A percentile compares a stretch with the other conserved stretches of the same genome.
phyloP scores from a whole-genome alignment of 345 rosid species.

The Syzygium aromaticum region DNA sequence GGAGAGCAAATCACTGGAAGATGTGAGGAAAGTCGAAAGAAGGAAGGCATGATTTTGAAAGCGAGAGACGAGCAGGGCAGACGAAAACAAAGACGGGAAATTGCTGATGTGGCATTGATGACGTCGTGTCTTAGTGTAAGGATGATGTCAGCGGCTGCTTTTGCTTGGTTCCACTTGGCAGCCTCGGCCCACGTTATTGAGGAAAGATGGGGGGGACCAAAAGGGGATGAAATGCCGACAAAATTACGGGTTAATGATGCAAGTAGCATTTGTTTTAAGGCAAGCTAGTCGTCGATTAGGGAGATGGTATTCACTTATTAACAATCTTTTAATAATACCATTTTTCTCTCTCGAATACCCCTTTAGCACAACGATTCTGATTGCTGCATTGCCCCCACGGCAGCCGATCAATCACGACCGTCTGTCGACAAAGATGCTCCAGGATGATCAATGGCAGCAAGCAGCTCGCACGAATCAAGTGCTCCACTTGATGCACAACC shows the following conservation, averaged over 20 bases:
- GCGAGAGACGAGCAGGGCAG: not conserved
- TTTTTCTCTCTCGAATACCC: not conserved
- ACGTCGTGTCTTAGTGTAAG: not conserved
- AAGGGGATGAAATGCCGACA: too few relatives aligned
- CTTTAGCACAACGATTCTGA: not conserved
- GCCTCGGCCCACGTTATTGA: not conserved
- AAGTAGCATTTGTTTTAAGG: not conserved
- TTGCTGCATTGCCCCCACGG: accelerated
- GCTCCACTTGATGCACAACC: not conserved
- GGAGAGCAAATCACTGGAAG: slow-evolving; percentile 26
- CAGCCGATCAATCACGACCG: accelerated
- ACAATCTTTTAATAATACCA: not conserved
- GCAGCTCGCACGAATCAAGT: not conserved
- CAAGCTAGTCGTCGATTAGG: not conserved
- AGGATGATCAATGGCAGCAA: not conserved
- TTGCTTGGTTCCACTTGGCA: not conserved
- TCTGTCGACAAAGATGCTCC: accelerated
- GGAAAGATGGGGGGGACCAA: not conserved
- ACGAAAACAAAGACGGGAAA: not conserved
- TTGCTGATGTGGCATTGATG: not conserved
- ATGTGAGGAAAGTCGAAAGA: slow-evolving; percentile 14
- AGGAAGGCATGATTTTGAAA: not conserved
- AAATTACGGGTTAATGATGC: not conserved
- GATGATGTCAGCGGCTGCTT: not conserved
- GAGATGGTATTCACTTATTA: not conserved